A percentile compares a stretch with the other conserved stretches of the same genome.
Conservation (phyloP, 108 stramenopile species). For the Schizochytrium sp. region DNA sequence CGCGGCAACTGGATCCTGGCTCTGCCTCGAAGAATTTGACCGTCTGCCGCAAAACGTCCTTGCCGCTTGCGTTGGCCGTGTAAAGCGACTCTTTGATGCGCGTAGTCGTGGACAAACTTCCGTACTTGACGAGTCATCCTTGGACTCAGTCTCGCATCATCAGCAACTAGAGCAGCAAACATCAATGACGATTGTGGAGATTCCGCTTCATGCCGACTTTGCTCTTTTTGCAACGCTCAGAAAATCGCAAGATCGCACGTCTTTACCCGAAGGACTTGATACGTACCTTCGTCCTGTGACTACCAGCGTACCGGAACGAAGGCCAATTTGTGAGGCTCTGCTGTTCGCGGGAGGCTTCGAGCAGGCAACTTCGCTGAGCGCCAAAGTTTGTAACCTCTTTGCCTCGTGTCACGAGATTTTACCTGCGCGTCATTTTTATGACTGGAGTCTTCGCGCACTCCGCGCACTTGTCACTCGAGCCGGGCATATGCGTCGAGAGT, state of each 20-base stretch:
- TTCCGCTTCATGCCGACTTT: constrained; percentile 49
- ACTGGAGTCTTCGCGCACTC: constrained; percentile 63
- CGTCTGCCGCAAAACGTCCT: constrained; percentile 68
- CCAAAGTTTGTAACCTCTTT: constrained; percentile 62
- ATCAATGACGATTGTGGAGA: constrained; percentile 32
- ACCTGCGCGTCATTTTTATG: constrained; percentile 61
- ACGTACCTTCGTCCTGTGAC: constrained; percentile 64
- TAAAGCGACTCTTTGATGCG: constrained; percentile 72
- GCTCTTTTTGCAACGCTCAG: constrained; percentile 54
- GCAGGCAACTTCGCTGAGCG: constrained; percentile 56
- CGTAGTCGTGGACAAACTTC: constrained; percentile 39
- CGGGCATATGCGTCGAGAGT: constrained; percentile 45
- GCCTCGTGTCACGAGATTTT: constrained; percentile 56
- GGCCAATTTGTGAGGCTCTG: constrained; percentile 68
- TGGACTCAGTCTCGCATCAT: no score
- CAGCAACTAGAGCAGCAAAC: no score
- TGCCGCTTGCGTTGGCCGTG: constrained; percentile 66
- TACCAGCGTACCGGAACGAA: constrained; percentile 61
- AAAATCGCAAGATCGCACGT: constrained; percentile 63
- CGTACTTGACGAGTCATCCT: constrained; percentile 42
- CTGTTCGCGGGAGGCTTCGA: constrained; percentile 65
- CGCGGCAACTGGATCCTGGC: constrained; percentile 60
- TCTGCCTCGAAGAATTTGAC: constrained; percentile 67
- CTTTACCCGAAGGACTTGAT: constrained; percentile 61
- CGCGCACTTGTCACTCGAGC: constrained; percentile 62